Base-by-base conservation (phyloP, 345 rosid genomes). In the Aquilaria malaccensis region DNA sequence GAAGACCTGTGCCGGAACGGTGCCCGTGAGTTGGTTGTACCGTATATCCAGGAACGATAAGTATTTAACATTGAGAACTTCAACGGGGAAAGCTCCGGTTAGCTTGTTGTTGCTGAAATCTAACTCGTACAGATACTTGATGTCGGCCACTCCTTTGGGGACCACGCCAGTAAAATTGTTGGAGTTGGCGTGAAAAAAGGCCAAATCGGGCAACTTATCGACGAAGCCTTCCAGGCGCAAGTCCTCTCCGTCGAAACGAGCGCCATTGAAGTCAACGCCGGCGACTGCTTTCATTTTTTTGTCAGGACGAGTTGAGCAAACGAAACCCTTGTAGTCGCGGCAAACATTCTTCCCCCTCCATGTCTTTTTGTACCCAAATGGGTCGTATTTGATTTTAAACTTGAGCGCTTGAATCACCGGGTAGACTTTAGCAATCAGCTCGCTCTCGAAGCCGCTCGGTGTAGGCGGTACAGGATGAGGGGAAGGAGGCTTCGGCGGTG, bases 71-170 rank as follows among this genome's bases (percentile, higher is more conserved):
- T 6, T 7, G 3, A 76, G 80, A 43, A 74, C 74, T 0, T 56
- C 2, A n/a, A 2, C 10, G 0, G 91, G 91, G 66, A 85, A 85
- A 0, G 30, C 50, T 0, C 81, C 81, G 0, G 4, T 2, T 33
- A 60, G 33, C 29, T 75, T 61, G 74, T 85, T 85, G 84, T 80
- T 82, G 76, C 87, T 83, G 7, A 80, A 32, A 33, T 85, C 91
- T 10, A 85, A 64, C 76, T 85, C 91, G 67, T 73, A 83, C 11
- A 82, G 33, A 62, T 4, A 79, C 2, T 50, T 33, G 33, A 75
- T 31, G 11, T 56, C 50, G 9, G 67, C 60, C 43, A 7, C 50
- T 1, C 4, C 2, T 2, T 0, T 0, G 0, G 85, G 82, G 12
- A 77, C 33, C 6, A 45, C 5, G 3, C 70, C 65, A 1, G 71